phyloP scores from a whole-genome alignment of 2,329 filamentous ascomycete genomes.

The Dothideomycetes sp. region DNA sequence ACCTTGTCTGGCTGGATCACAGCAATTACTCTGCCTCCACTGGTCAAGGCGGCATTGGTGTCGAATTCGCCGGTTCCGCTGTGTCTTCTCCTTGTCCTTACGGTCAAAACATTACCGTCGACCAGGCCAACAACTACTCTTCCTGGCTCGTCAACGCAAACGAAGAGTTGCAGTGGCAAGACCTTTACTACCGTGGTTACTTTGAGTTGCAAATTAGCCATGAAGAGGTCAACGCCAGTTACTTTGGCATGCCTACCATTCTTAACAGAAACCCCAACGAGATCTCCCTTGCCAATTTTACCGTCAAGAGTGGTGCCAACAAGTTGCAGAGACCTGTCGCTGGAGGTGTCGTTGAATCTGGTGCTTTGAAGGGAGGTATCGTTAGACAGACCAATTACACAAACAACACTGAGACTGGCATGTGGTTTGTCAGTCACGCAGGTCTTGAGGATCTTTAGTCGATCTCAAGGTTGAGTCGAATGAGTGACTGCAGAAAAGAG shows the following conservation, averaged over 20 bases:
- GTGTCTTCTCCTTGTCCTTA: constrained; percentile 52
- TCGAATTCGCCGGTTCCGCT: constrained; percentile 54
- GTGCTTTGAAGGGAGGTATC: constrained; percentile 44
- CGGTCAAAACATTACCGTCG: constrained; percentile 51
- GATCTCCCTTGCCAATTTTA: constrained; percentile 61
- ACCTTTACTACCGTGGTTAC: constrained; percentile 66
- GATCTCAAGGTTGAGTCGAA: no score
- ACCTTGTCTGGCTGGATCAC: constrained; percentile 37
- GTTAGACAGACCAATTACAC: constrained; percentile 29
- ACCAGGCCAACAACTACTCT: constrained; percentile 40
- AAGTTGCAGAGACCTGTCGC: constrained; percentile 43
- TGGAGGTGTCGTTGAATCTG: constrained; percentile 45
- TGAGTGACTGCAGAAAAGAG: no score
- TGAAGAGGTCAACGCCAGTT: constrained; percentile 52
- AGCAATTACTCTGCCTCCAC: constrained; percentile 24
- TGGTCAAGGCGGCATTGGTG: constrained; percentile 35
- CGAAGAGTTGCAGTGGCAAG: constrained; percentile 61
- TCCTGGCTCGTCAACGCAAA: constrained; percentile 43
- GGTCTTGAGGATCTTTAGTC: constrained; percentile 9
- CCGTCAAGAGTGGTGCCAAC: constrained; percentile 54
- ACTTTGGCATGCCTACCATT: constrained; percentile 55
- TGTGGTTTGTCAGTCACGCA: constrained; percentile 19
- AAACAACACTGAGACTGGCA: constrained; percentile 26
- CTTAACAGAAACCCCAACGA: constrained; percentile 53
- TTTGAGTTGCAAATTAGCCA: constrained; percentile 53